Evolutionary conservation across 257 asterid genomes (phyloP).

Genomic region (Ballota nigra): DNA sequence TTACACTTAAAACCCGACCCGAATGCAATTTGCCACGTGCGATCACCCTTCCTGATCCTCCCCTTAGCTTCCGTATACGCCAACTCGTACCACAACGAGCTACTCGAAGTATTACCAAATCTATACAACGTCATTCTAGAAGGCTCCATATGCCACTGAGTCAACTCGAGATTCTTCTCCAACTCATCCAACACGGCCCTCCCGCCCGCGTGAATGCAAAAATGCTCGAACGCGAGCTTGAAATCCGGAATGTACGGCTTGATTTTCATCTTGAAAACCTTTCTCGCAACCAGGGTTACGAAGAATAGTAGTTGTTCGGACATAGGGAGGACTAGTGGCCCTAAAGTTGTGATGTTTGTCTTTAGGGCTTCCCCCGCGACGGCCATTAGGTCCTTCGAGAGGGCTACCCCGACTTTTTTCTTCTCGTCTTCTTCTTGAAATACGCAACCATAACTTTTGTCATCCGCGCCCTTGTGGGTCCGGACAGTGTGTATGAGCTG

Average conservation of each 20-base stretch:
- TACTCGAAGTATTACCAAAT: slow-evolving; percentile 52
- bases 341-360: slow-evolving; percentile 44
- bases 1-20: slow-evolving; percentile 62
- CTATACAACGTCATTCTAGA: slow-evolving; percentile 54
- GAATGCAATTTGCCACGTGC: slow-evolving; percentile 57
- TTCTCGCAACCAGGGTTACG: slow-evolving; percentile 36
- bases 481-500: slow-evolving; percentile 63
- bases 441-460: slow-evolving; percentile 57
- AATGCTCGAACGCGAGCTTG: slow-evolving; percentile 52
- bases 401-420: slow-evolving; percentile 33
- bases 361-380: slow-evolving; percentile 50
- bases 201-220: slow-evolving; percentile 55
- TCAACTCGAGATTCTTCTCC: slow-evolving; percentile 44
- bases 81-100: slow-evolving; percentile 51
- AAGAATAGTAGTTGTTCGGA: slow-evolving; percentile 60
- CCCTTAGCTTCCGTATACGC: slow-evolving; percentile 51
- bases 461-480: slow-evolving; percentile 65
- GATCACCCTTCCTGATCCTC: slow-evolving; percentile 45
- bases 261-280: slow-evolving; percentile 40
- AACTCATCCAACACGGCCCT: slow-evolving; percentile 46
- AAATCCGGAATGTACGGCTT: slow-evolving; percentile 53
- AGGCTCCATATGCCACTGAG: slow-evolving; percentile 50
- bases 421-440: slow-evolving; percentile 57
- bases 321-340: slow-evolving; percentile 66
- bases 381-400: slow-evolving; percentile 52